These are phyloP conservation scores for Cardamine resedifolia DNA, from an alignment of 345 rosid genomes.

Conservation along the genomic window DNA sequence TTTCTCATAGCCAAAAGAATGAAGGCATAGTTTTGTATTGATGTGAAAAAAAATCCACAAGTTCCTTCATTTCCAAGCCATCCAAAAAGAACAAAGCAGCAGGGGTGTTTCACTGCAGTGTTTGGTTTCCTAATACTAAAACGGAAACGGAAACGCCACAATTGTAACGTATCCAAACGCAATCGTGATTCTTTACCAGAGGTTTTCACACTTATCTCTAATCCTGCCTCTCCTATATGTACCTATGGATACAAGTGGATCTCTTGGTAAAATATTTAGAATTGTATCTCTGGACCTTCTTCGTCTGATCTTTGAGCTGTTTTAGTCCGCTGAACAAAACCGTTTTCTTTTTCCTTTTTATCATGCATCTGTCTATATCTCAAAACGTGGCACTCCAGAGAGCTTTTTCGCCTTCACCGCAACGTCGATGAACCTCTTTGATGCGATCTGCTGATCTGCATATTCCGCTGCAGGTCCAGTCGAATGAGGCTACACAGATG, in stretches of 20 bases:
- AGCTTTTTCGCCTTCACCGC: conserved; percentile 90
- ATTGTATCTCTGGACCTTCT: conserved; percentile 15
- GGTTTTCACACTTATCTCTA: conserved; percentile 9
- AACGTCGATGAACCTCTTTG: conserved; percentile 86
- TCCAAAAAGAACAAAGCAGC: conserved; percentile 4
- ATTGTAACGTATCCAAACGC: conserved; percentile 7
- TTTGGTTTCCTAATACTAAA: conserved; percentile 14
- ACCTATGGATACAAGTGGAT: conserved; percentile 31
- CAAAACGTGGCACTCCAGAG: conserved; percentile 81
- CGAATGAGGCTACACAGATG: conserved; percentile 89
- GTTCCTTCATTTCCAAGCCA: conserved; percentile 26
- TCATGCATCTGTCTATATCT: neutral
- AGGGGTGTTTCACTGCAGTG: neutral
- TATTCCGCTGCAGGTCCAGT: conserved; percentile 97
- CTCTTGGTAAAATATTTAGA: conserved; percentile 14
- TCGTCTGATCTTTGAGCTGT: conserved; percentile 13
- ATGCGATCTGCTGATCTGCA: conserved; percentile 87
- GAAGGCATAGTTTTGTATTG: conserved; percentile 1
- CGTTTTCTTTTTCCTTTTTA: neutral
- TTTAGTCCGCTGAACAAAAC: conserved; percentile 10
- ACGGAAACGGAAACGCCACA: conserved; percentile 21
- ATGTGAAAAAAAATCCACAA: conserved; percentile 18
- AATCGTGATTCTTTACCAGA: conserved; percentile 17
- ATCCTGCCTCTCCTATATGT: conserved; percentile 21
- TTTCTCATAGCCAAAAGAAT: conserved; percentile 1